A percentile compares a stretch with the other conserved stretches of the same genome.
phyloP scores from a whole-genome alignment of 805 yeast species.

The Brettanomyces custersianus region DNA sequence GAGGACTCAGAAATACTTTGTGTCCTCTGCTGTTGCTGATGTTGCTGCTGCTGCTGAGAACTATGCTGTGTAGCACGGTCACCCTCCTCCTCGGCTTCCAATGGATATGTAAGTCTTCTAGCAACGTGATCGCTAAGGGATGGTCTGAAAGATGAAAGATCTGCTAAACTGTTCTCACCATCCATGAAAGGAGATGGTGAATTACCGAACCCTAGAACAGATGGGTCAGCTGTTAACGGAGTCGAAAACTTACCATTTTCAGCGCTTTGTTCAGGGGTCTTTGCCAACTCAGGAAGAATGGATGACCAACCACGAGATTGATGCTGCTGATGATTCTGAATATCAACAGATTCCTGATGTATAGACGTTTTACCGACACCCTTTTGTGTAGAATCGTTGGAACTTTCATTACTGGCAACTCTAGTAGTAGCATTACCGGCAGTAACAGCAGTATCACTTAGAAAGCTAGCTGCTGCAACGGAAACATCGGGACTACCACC shows the following conservation, averaged over 20 bases:
- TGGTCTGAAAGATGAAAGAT: neutral
- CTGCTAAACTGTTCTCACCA: neutral
- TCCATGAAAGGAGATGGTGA: conserved; percentile 2
- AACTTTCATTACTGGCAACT: neutral
- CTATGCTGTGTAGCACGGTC: no score
- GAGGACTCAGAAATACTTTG: conserved; percentile 1
- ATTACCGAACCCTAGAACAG: neutral
- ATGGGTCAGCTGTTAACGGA: neutral
- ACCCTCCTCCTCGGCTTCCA: no score
- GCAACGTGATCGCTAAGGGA: neutral
- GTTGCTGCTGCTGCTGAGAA: no score
- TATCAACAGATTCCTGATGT: no score
- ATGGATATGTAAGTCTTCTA: no score
- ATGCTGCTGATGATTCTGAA: neutral
- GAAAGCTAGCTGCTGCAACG: neutral
- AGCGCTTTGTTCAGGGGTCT: conserved; percentile 1
- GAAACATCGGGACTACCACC: neutral
- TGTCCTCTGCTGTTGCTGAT: conserved; percentile 2
- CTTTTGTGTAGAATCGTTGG: no score
- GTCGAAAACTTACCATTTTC: neutral
- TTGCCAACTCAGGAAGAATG: neutral
- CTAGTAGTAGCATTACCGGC: neutral
- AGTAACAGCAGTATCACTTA: neutral
- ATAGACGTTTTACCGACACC: no score
- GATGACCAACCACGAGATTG: neutral